Evolutionary conservation across 257 asterid genomes (phyloP), one percentile per base, ranked within the genome.

Genomic region (Solanum bukasovii): DNA sequence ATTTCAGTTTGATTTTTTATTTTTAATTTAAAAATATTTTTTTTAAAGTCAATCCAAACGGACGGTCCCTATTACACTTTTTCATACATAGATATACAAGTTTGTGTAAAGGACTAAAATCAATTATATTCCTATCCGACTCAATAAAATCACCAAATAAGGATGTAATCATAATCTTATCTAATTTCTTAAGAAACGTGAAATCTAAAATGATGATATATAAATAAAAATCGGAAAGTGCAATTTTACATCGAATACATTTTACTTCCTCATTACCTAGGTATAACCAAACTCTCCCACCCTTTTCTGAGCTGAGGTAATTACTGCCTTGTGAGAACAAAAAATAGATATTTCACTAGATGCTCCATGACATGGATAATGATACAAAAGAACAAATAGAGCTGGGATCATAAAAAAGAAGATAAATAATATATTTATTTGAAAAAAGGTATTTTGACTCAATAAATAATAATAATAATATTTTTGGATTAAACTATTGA

Each of bases 41-140:
- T 44, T 42, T 44, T 13, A 4, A 44, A 44, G 18, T 44, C 52
- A 13, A 44, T 44, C 2, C 52, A 44, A 44, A 44, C 0, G 52
- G 6, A 0, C 0, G 4, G 23, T 0, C 3, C 4, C 23, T 14
- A 49, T 49, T 49, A 49, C 61, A 5, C 23, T 2, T 0, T 14
- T 2, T 16, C 61, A 16, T 16, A 52, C 63, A 52, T 7, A 14
- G 59, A 52, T 52, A 52, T 52, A 52, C 23, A 6, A 52, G n/a
- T 52, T 52, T 52, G 63, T 52, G n/a, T 52, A 52, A 52, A 18
- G 0, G n/a, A 52, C n/a, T 52, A 52, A 52, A 18, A 52, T 52
- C 63, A 52, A 52, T 52, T 52, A 52, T 46, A 52, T 18, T 20
- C n/a, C 0, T 52, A 1, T 52, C 9, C 0, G 2, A 52, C 63